These are phyloP conservation scores for Penicillium pulvis DNA, from an alignment of 495 filamentous ascomycete genomes.

Conservation along the genomic window DNA sequence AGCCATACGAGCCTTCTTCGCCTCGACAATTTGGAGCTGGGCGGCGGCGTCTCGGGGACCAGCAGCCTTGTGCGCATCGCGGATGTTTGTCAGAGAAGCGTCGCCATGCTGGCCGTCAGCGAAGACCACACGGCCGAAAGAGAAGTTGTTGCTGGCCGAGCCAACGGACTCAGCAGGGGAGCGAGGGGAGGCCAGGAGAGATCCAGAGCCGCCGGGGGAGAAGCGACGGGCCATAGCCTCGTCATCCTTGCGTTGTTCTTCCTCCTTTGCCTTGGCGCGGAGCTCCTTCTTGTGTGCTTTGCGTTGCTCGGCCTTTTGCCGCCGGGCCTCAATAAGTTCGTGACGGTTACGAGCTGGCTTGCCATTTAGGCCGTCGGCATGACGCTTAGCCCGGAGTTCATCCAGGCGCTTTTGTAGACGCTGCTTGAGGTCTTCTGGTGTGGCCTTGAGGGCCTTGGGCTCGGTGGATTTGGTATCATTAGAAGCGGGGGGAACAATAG, in stretches of 20 bases:
- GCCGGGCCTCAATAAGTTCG: constrained; percentile 85
- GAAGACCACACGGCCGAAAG: constrained; percentile 86
- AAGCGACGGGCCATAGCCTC: constrained; percentile 63
- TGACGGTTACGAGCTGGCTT: constrained; percentile 78
- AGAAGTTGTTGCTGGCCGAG: constrained; percentile 64
- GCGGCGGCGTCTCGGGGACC: constrained; percentile 81
- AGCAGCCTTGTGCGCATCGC: constrained; percentile 62
- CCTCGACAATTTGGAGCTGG: constrained; percentile 67
- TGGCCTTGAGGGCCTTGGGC: constrained; percentile 49
- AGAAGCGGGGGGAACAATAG: constrained; percentile 56
- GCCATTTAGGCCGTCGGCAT: constrained; percentile 79
- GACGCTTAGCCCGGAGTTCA: constrained; percentile 75
- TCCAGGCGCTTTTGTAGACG: constrained; percentile 81
- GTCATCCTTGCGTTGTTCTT: constrained; percentile 69
- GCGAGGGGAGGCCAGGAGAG: constrained; percentile 57
- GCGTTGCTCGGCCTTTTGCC: constrained; percentile 81
- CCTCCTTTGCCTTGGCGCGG: constrained; percentile 70
- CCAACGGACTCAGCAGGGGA: constrained; percentile 47
- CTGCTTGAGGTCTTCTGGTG: constrained; percentile 68
- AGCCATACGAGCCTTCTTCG: constrained; percentile 70
- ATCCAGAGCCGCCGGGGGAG: constrained; percentile 54
- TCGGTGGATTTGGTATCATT: constrained; percentile 39
- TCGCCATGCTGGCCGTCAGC: constrained; percentile 79
- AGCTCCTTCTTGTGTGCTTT: constrained; percentile 85
- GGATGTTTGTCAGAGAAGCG: constrained; percentile 60